These are phyloP conservation scores for Imleria badia DNA, from an alignment of 768 basidiomycete species.

Conservation along the genomic window DNA sequence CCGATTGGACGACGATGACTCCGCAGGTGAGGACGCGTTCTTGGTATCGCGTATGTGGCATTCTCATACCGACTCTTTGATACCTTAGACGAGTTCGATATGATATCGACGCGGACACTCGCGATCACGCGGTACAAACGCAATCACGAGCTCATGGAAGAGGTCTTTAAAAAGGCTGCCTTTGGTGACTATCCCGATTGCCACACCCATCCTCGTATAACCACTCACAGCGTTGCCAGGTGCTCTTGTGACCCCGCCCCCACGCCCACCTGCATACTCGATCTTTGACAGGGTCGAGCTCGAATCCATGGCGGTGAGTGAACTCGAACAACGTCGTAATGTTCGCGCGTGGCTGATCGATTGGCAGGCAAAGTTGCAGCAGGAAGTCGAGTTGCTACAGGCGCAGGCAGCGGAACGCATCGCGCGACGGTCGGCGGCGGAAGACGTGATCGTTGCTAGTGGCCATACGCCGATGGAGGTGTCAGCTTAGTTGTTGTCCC, in stretches of 20 bases:
- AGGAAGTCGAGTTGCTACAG: slow-evolving; percentile 58
- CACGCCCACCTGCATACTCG: slow-evolving; percentile 52
- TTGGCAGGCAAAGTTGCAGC: slow-evolving; percentile 52
- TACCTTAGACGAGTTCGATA: slow-evolving; percentile 59
- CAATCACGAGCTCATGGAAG: slow-evolving; percentile 85
- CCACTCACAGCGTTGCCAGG: slow-evolving; percentile 30
- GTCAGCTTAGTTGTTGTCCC: slow-evolving; percentile 8
- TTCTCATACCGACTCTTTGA: neutral
- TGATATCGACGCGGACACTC: slow-evolving; percentile 69
- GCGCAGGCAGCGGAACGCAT: slow-evolving; percentile 47
- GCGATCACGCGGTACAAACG: slow-evolving; percentile 72
- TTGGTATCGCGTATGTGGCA: neutral
- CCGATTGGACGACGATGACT: slow-evolving; percentile 58
- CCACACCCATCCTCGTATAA: too few relatives aligned
- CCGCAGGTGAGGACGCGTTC: slow-evolving; percentile 47
- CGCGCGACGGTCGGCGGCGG: slow-evolving; percentile 31
- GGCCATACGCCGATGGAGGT: slow-evolving; percentile 33
- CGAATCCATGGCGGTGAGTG: slow-evolving; percentile 54
- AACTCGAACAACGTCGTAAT: neutral
- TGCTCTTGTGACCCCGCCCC: slow-evolving; percentile 41
- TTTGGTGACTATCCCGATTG: slow-evolving; percentile 40
- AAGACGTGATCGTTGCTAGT: slow-evolving; percentile 31
- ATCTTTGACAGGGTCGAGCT: slow-evolving; percentile 60
- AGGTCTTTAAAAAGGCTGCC: slow-evolving; percentile 73
- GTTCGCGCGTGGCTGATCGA: neutral